These are phyloP conservation scores for Boletus vermiculosoides DNA, from an alignment of 768 basidiomycete species.

Conservation along the genomic window DNA sequence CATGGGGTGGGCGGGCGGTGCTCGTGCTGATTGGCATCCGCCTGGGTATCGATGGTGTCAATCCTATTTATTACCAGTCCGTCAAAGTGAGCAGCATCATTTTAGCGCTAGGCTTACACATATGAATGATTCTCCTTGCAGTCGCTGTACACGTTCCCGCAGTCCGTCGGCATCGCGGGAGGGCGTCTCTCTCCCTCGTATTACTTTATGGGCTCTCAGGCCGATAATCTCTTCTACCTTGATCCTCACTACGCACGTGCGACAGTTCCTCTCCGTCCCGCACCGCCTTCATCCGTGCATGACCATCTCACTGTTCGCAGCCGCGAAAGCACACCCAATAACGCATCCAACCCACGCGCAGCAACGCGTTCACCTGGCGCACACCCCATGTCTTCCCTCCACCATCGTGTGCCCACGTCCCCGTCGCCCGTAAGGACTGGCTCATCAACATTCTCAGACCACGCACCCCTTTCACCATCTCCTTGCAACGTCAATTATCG, in stretches of 20 bases:
- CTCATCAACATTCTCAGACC: conserved; percentile 52
- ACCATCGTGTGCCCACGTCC: conserved; percentile 43
- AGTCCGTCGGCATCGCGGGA: conserved; percentile 95
- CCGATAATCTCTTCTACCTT: conserved; percentile 81
- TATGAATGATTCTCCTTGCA: conserved; percentile 30
- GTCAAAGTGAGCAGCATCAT: conserved; percentile 52
- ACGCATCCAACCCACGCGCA: conserved; percentile 27
- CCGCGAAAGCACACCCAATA: conserved; percentile 34
- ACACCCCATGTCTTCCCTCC: conserved; percentile 22
- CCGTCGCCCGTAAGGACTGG: conserved; percentile 53
- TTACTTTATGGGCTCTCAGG: conserved; percentile 94
- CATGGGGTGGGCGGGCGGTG: conserved; percentile 84
- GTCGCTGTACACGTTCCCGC: conserved; percentile 89
- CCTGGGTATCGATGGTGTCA: conserved; percentile 89
- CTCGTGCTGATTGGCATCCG: conserved; percentile 84
- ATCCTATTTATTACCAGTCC: conserved; percentile 90
- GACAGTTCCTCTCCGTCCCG: conserved; percentile 65
- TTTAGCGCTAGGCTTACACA: background rate
- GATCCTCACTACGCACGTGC: conserved; percentile 80
- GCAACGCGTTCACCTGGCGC: conserved; percentile 26
- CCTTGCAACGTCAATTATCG: conserved; percentile 66
- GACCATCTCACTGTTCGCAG: conserved; percentile 23
- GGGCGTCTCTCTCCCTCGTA: conserved; percentile 96
- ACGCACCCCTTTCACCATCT: conserved; percentile 59
- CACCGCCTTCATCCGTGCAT: conserved; percentile 31